Evolutionary conservation across 148 eudicot genomes (phyloP).

Genomic region (Oxyria digyna): DNA sequence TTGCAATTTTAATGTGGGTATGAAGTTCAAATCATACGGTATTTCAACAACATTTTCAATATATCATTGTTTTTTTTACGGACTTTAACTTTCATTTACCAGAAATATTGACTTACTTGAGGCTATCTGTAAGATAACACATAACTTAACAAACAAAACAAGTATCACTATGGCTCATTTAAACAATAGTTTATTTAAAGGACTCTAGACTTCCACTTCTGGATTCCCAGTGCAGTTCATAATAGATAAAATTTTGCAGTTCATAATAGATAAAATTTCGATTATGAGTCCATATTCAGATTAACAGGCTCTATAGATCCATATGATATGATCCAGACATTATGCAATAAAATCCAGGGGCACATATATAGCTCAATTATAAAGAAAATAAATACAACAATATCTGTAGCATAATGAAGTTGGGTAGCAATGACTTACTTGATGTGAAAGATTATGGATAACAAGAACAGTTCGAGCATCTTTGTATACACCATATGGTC

Average conservation of each 20-base stretch:
- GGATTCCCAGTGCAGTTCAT: not conserved
- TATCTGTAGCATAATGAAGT: not conserved
- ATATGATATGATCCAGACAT: not conserved
- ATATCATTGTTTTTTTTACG: too few relatives aligned
- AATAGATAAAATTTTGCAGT: not conserved
- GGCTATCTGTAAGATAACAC: not conserved
- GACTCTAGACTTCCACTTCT: not conserved
- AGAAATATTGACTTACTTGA: not conserved
- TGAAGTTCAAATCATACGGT: not conserved
- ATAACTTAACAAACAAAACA: not conserved
- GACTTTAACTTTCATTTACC: not conserved
- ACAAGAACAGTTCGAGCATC: slow-evolving; percentile 80
- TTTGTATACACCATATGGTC: slow-evolving; percentile 93
- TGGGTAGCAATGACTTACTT: slow-evolving; percentile 28
- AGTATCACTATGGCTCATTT: not conserved
- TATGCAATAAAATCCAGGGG: too few relatives aligned
- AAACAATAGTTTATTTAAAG: too few relatives aligned
- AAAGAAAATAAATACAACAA: not conserved
- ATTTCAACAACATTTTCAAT: not conserved
- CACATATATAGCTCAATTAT: not conserved
- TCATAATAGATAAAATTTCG: not conserved
- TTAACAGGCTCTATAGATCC: not conserved
- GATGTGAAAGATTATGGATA: slow-evolving; percentile 91
- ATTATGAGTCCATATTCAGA: not conserved
- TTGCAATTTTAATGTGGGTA: not conserved